Conservation (phyloP, 192 early-diverging fungal genomes). For the Entophlyctis helioformis region DNA sequence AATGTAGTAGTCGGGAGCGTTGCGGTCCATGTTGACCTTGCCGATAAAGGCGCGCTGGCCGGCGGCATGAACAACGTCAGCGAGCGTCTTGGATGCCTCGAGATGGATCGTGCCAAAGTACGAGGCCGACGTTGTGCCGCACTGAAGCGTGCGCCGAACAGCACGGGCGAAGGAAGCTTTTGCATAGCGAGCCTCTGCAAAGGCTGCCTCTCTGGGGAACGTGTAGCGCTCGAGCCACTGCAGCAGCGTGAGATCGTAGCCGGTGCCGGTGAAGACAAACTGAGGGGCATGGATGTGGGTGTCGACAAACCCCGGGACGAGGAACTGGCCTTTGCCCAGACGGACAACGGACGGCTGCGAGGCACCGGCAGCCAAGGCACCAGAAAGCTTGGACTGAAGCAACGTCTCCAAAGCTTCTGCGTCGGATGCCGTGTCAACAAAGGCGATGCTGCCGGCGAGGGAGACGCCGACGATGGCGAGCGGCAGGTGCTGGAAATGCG, state of each 20-base stretch:
- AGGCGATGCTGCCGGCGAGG: constrained; percentile 51
- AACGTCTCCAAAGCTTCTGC: constrained; percentile 1
- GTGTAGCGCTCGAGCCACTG: constrained; percentile 85
- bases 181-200: constrained; percentile 57
- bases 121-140: constrained; percentile 83
- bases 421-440: constrained; percentile 17
- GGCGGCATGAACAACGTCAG: constrained; percentile 46
- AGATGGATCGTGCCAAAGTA: constrained; percentile 90
- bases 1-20: constrained; percentile 63
- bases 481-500: constrained; percentile 52
- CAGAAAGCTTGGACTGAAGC: not conserved
- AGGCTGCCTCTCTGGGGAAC: constrained; percentile 74
- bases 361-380: not conserved
- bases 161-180: constrained; percentile 50
- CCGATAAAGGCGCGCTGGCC: constrained; percentile 92
- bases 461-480: constrained; percentile 55
- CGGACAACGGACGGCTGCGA: not conserved
- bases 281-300: constrained; percentile 94
- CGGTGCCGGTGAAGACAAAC: constrained; percentile 76
- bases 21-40: constrained; percentile 94
- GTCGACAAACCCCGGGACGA: constrained; percentile 86
- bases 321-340: constrained; percentile 42
- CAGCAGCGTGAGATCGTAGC: constrained; percentile 80
- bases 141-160: constrained; percentile 54
- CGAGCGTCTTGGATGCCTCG: constrained; percentile 59